Evolutionary conservation across 2,329 filamentous ascomycete species (phyloP).

Genomic region (Aquanectria penicillioides): DNA sequence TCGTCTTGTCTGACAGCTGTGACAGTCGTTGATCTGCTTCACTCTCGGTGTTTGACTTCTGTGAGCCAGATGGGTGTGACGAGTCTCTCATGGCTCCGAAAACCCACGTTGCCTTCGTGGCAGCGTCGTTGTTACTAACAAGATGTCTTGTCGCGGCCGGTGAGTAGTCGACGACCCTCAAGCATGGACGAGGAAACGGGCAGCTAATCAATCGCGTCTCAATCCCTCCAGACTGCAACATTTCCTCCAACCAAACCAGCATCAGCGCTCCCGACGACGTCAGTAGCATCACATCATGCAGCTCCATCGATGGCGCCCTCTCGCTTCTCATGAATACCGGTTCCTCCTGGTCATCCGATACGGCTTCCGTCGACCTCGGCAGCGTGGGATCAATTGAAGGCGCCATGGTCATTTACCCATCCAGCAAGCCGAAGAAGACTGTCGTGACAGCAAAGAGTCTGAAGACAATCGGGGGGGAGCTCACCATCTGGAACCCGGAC

Average conservation of each 20-base stretch:
- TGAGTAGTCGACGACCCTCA: slow-evolving; percentile 17
- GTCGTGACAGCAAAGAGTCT: slow-evolving; percentile 33
- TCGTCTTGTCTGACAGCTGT: neutral
- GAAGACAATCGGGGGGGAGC: slow-evolving; percentile 32
- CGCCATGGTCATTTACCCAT: slow-evolving; percentile 40
- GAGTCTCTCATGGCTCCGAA: slow-evolving; percentile 36
- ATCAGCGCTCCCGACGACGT: slow-evolving; percentile 35
- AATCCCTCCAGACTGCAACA: slow-evolving; percentile 33
- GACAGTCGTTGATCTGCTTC: slow-evolving; percentile 18
- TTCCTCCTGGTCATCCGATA: slow-evolving; percentile 35
- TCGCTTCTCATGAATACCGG: slow-evolving; percentile 40
- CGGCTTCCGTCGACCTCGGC: slow-evolving; percentile 40
- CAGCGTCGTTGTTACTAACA: slow-evolving; percentile 37
- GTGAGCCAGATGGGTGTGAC: slow-evolving; percentile 31
- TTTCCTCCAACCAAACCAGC: slow-evolving; percentile 41
- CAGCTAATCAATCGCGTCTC: neutral
- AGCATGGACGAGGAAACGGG: neutral
- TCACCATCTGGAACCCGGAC: slow-evolving; percentile 39
- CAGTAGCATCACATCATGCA: slow-evolving; percentile 36
- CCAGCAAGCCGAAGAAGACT: slow-evolving; percentile 37
- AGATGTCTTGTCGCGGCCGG: slow-evolving; percentile 35
- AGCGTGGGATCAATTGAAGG: slow-evolving; percentile 34
- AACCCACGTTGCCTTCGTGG: slow-evolving; percentile 37
- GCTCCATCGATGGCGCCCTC: slow-evolving; percentile 39
- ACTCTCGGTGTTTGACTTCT: slow-evolving; percentile 7